Conservation (phyloP, 1,139 yeast genomes). For the Suhomyces yuchorum region DNA sequence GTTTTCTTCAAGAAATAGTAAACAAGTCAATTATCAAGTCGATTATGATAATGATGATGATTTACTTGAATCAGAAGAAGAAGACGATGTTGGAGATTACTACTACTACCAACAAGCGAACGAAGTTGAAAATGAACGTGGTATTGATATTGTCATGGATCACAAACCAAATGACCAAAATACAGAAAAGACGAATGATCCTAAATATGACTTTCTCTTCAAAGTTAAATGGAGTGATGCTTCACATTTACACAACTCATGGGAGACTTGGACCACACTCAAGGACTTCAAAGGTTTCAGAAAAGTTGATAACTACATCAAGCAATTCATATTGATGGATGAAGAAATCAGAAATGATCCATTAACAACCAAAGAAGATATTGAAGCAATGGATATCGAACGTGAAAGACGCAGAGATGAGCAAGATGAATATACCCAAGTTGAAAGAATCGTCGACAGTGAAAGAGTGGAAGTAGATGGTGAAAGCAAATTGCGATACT, state of each 20-base stretch:
- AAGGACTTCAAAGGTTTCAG: slow-evolving; percentile 71
- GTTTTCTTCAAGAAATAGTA: slow-evolving; percentile 73
- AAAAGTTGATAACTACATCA: slow-evolving; percentile 86
- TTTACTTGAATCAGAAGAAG: slow-evolving; percentile 53
- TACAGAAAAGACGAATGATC: slow-evolving; percentile 48
- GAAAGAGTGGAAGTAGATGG: slow-evolving; percentile 70
- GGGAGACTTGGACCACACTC: slow-evolving; percentile 75
- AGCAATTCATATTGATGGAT: slow-evolving; percentile 72
- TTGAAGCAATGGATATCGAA: slow-evolving; percentile 91
- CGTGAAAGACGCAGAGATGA: slow-evolving; percentile 83
- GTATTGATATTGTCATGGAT: slow-evolving; percentile 57
- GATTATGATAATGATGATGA: slow-evolving; percentile 71
- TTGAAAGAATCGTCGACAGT: slow-evolving; percentile 87
- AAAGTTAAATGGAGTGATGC: slow-evolving; percentile 84
- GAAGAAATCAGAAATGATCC: slow-evolving; percentile 78
- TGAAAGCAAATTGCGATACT: slow-evolving; percentile 69
- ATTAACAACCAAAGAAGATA: slow-evolving; percentile 80
- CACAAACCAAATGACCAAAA: slow-evolving; percentile 46
- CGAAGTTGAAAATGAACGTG: slow-evolving; percentile 41
- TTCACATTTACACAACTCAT: slow-evolving; percentile 92
- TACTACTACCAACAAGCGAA: slow-evolving; percentile 41
- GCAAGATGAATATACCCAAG: slow-evolving; percentile 77
- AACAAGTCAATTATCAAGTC: slow-evolving; percentile 72
- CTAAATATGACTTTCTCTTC: slow-evolving; percentile 62
- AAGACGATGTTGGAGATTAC: slow-evolving; percentile 36